A percentile compares a stretch with the other conserved stretches of the same genome.
Conservation (phyloP, 148 eudicot genomes). For the Persicaria maculosa region DNA sequence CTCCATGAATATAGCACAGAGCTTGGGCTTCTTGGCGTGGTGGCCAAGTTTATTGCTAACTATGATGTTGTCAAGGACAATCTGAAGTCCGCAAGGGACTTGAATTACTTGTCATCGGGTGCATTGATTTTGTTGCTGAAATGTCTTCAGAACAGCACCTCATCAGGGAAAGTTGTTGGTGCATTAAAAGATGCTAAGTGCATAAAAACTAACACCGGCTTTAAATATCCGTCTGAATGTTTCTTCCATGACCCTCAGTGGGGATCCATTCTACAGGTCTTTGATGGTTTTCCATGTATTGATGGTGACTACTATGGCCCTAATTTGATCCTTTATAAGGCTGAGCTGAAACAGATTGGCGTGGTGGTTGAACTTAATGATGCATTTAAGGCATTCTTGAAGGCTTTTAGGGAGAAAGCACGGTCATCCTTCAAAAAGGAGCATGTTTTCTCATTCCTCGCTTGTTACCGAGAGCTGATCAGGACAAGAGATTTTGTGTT, state of each 20-base stretch:
- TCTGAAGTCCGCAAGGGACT: slow-evolving; percentile 26
- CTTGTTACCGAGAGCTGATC: slow-evolving; percentile 28
- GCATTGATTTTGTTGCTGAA: slow-evolving; percentile 34
- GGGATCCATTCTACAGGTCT: slow-evolving; percentile 55
- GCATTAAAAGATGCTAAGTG: slow-evolving; percentile 32
- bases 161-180: slow-evolving; percentile 18
- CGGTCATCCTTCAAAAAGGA: slow-evolving; percentile 21
- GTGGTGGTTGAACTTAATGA: slow-evolving; percentile 34
- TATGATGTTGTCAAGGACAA: slow-evolving; percentile 31
- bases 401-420: slow-evolving; percentile 33
- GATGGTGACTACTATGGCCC: slow-evolving; percentile 37
- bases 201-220: slow-evolving; percentile 38
- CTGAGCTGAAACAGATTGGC: slow-evolving; percentile 32
- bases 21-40: slow-evolving; percentile 46
- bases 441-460: slow-evolving; percentile 26
- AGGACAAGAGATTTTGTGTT: slow-evolving; percentile 9
- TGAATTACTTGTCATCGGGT: slow-evolving; percentile 18
- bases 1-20: slow-evolving; percentile 32
- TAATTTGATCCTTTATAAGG: slow-evolving; percentile 20
- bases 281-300: slow-evolving; percentile 36
- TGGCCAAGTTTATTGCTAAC: slow-evolving; percentile 23
- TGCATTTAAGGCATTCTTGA: slow-evolving; percentile 30
- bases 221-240: slow-evolving; percentile 32
- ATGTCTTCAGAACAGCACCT: slow-evolving; percentile 23
- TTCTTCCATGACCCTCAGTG: slow-evolving; percentile 33